phyloP scores from a whole-genome alignment of 2,329 filamentous ascomycete species.

The Biscogniauxia marginata region DNA sequence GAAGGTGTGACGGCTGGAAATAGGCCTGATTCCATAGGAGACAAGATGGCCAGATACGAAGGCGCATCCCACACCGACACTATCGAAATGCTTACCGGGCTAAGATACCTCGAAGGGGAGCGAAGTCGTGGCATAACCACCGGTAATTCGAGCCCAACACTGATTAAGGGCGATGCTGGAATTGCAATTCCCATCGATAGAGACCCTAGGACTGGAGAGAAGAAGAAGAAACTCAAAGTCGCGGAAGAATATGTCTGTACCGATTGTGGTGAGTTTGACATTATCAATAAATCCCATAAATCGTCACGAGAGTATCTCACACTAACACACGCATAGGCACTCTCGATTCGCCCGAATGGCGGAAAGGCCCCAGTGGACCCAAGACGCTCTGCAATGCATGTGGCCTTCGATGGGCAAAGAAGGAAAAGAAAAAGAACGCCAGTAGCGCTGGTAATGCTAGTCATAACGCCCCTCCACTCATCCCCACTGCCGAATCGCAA shows the following conservation, averaged over 20 bases:
- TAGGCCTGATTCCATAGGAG: slow-evolving; percentile 72
- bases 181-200: slow-evolving; percentile 81
- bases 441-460: slow-evolving; percentile 14
- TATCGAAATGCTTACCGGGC: slow-evolving; percentile 89
- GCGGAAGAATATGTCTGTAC: slow-evolving; percentile 91
- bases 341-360: slow-evolving; percentile 91
- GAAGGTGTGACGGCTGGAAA: slow-evolving; percentile 67
- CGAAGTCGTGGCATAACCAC: slow-evolving; percentile 85
- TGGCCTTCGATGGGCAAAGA: slow-evolving; percentile 73
- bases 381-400: slow-evolving; percentile 97
- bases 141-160: slow-evolving; percentile 73
- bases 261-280: slow-evolving; percentile 68
- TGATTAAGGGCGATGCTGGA: slow-evolving; percentile 83
- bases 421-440: slow-evolving; percentile 68
- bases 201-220: slow-evolving; percentile 68
- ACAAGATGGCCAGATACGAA: slow-evolving; percentile 84
- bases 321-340: slow-evolving; percentile 52
- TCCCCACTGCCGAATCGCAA: slow-evolving; percentile 9
- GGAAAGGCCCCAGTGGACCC: slow-evolving; percentile 87
- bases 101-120: slow-evolving; percentile 86
- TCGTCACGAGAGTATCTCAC: slow-evolving; percentile 1
- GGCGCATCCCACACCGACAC: slow-evolving; percentile 75
- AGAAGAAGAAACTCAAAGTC: slow-evolving; percentile 85
- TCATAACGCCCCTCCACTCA: slow-evolving; percentile 6
- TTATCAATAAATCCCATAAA: not conserved